Percentiles rank a stretch among this genome's conserved stretches.
These are phyloP conservation scores for Apodospora peruviana DNA, from an alignment of 495 filamentous ascomycete genomes.

Conservation along the genomic window DNA sequence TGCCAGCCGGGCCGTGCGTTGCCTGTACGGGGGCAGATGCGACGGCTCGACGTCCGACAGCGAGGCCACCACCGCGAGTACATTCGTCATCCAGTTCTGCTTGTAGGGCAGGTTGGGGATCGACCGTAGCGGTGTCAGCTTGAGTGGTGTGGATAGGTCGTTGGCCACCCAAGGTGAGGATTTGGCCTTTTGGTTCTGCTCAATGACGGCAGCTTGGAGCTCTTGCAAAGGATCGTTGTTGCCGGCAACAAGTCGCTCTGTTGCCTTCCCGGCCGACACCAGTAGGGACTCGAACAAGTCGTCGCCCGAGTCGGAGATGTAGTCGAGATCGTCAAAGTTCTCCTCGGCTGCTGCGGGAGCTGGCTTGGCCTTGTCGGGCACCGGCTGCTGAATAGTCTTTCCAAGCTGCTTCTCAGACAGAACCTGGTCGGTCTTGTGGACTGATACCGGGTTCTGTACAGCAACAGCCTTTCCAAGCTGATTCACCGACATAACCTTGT, in stretches of 20 bases:
- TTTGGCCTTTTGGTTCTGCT: constrained; percentile 5
- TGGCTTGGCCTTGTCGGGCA: neutral
- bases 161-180: constrained; percentile 21
- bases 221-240: neutral
- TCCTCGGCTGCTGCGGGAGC: neutral
- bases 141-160: constrained; percentile 24
- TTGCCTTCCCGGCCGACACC: constrained; percentile 2
- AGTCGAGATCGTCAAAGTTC: constrained; percentile 6
- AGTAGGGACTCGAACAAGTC: neutral
- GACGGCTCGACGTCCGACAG: constrained; percentile 34
- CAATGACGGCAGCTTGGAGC: constrained; percentile 6
- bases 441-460: too few species aligned
- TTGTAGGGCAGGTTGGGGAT: constrained; percentile 41
- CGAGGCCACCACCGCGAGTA: constrained; percentile 35
- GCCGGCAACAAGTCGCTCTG: constrained; percentile 16
- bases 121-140: constrained; percentile 34
- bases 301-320: constrained; percentile 24
- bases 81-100: constrained; percentile 45
- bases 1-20: constrained; percentile 35
- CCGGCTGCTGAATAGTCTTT: neutral
- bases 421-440: too few species aligned
- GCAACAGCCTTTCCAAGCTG: too few species aligned
- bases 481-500: too few species aligned
- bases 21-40: constrained; percentile 29
- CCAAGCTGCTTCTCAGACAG: too few species aligned